These are phyloP conservation scores for Aspergillus leporis DNA, from an alignment of 495 filamentous ascomycete genomes.

Conservation along the genomic window DNA sequence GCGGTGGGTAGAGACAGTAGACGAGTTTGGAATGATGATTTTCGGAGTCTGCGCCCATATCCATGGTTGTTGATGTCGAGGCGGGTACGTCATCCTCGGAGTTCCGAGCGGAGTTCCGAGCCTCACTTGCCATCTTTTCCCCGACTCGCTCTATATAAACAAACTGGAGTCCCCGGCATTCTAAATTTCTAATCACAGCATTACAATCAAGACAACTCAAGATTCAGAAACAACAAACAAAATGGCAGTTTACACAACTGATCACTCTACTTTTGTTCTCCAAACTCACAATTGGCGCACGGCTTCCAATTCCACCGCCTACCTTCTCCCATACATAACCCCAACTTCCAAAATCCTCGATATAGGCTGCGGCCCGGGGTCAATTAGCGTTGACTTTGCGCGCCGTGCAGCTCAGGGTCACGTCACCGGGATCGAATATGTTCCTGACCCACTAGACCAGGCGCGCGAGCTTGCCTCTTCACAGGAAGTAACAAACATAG, in stretches of 20 bases:
- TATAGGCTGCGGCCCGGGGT: conserved; percentile 60
- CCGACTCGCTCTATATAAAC: conserved; percentile 6
- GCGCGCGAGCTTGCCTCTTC: conserved; percentile 40
- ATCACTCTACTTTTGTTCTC: conserved; percentile 49
- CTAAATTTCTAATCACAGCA: neutral
- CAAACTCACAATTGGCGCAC: conserved; percentile 52
- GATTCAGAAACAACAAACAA: neutral
- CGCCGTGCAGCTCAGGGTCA: conserved; percentile 44
- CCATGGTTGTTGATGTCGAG: conserved; percentile 28
- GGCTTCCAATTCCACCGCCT: conserved; percentile 47
- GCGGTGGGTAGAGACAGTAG: conserved; percentile 26
- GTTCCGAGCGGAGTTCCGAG: conserved; percentile 15
- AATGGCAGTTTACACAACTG: conserved; percentile 44
- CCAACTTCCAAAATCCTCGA: conserved; percentile 52
- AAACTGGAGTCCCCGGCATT: neutral
- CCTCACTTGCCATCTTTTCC: neutral
- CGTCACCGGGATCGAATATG: conserved; percentile 49
- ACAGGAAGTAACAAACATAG: conserved; percentile 45
- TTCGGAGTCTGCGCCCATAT: conserved; percentile 31
- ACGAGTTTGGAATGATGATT: conserved; percentile 37
- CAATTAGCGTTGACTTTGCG: conserved; percentile 57
- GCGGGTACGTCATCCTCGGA: neutral
- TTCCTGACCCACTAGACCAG: conserved; percentile 37
- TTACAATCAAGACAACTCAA: neutral
- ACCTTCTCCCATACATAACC: conserved; percentile 48